Evolutionary conservation across 2,329 filamentous ascomycete genomes (phyloP).

Genomic region (Arthrobotrys iridis): DNA sequence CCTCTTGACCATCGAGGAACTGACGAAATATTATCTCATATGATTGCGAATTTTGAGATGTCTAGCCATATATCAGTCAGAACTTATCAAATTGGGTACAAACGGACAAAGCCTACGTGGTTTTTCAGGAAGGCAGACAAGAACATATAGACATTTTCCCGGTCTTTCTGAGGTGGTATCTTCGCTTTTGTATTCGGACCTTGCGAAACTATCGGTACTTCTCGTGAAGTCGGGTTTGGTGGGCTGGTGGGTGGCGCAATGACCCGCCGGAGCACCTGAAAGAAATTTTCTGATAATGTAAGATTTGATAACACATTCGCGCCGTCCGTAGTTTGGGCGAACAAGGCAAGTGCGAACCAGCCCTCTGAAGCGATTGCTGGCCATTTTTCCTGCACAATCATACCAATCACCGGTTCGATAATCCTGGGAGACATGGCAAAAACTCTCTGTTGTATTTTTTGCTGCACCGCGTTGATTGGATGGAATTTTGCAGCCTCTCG

Average conservation of each 20-base stretch:
- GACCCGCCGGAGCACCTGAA: neutral
- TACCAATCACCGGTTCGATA: conserved; percentile 62
- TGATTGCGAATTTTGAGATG: neutral
- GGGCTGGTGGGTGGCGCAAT: neutral
- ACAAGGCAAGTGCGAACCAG: conserved; percentile 65
- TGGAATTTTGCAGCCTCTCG: conserved; percentile 60
- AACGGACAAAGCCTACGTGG: neutral
- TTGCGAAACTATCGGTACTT: neutral
- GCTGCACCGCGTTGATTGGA: conserved; percentile 56
- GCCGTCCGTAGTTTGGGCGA: conserved; percentile 59
- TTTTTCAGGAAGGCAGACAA: conserved; percentile 38
- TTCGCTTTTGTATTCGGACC: neutral
- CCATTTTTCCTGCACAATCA: conserved; percentile 65
- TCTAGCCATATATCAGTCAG: conserved; percentile 11
- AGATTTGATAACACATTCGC: conserved; percentile 1
- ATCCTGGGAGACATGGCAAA: conserved; percentile 60
- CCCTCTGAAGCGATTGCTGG: conserved; percentile 65
- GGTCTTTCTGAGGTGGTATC: conserved; percentile 12
- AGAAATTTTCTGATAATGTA: conserved; percentile 18
- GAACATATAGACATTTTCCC: conserved; percentile 30
- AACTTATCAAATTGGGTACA: neutral
- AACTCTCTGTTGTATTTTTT: conserved; percentile 60
- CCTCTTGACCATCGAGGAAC: conserved; percentile 5
- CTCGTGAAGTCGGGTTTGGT: neutral
- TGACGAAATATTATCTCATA: neutral